Evolutionary conservation across 345 rosid species (phyloP), one percentile per base, ranked within the genome.

Genomic region (Eutrema yunnanense): DNA sequence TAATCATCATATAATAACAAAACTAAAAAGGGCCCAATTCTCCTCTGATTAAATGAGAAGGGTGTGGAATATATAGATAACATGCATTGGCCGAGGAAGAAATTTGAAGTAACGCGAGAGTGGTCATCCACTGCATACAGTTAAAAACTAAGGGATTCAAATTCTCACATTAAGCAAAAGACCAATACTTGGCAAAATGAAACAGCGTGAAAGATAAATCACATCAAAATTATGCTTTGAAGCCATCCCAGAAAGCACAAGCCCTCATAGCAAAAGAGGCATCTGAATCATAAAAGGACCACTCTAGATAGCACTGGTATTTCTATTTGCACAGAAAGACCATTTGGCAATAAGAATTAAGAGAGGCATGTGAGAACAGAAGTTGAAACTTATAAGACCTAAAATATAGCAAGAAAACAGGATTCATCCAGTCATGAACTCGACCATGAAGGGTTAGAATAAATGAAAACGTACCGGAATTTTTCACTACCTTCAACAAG

Each of bases 401-500:
- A 51, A 34, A 44, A 54, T 61, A 9, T 51, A 65, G 55, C 42
- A 72, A 22, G 62, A 54, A 12, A 64, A 36, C 14, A 46, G 49
- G 62, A 65, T 29, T 44, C 16, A 46, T 29, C 50, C 16, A 46
- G 37, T 32, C 42, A 76, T 14, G 36, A 68, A 54, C 32, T 40
- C 52, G 10, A 19, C 48, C 79, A 58, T 22, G 66, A 38, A 47
- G 56, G 30, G 42, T 46, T 8, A 48, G 42, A 59, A 52, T 58
- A 62, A 58, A 36, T 14, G 11, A 49, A 34, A 58, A 64, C 78
- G 80, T 83, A 95, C 99, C 96, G 85, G 89, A 78, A 92, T 73
- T 90, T 96, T 64, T 84, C 86, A 80, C 90, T 86, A 65, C 80
- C 85, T 79, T 90, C 89, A 32, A 95, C 79, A 60, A 86, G 85